Base-by-base conservation (phyloP, 306 rosid species). In the Crataegus laevigata region DNA sequence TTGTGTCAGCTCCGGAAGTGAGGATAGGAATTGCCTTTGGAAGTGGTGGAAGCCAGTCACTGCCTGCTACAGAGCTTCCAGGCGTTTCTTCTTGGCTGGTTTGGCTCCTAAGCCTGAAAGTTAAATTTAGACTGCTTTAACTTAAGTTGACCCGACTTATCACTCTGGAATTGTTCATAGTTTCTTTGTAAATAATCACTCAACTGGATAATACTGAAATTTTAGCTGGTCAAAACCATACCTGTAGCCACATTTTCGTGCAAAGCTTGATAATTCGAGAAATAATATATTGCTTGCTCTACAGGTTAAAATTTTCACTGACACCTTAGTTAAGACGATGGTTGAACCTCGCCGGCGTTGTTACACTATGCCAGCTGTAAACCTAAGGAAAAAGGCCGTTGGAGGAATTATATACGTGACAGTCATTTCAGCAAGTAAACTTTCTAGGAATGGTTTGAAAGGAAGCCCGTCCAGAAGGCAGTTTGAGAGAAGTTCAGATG, bases 31-130 rank as follows among this genome's bases (percentile, higher is more conserved):
- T 96, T 75, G 99, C 98, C 81, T 92, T 96, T 79, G 99, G 99
- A 81, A 96, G 99, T 61, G 99, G 97, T 24, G 97, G 93, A 74
- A 91, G 98, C 88, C 98, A 96, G 72, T 83, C 98, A 24, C 83
- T 92, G 82, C 99, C 99, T 74, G 98, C 96, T 66, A 96, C 99
- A 1, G 99, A 84, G 81, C 91, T 92, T 78, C 99, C 99, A 6
- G 97, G 86, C 7, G 99, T 96, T 80, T 90, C 97, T 79, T 85
- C 92, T 74, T 96, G 97, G 97, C 90, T 96, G 97, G 99, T 96
- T 60, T 69, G 83, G 68, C n/a, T 77, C 74, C 67, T 73, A 58
- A 76, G 40, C 73, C 45, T 58, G 28, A 62, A 70, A 24, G 28
- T 19, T 15, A 17, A 17, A 32, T 63, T 74, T 36, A 14, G 26